These are phyloP conservation scores for Papiliotrema flavescens DNA, from an alignment of 1,284 basidiomycete genomes.

Conservation along the genomic window DNA sequence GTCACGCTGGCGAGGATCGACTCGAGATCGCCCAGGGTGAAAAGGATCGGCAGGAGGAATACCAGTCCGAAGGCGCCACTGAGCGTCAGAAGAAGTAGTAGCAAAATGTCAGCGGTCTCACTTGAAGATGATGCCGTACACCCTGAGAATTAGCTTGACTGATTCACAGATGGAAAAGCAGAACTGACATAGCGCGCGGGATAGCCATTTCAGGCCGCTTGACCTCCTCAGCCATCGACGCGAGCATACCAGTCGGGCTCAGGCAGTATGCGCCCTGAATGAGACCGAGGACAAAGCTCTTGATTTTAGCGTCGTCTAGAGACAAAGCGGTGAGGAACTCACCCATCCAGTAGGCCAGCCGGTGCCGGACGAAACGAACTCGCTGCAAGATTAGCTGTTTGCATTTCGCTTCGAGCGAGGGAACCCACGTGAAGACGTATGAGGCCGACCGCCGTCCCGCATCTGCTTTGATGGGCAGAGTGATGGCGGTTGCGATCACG, in stretches of 20 bases:
- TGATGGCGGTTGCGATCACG: constrained; percentile 46
- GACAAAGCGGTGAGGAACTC: constrained; percentile 4
- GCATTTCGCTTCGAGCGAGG: not conserved
- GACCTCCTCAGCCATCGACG: constrained; percentile 47
- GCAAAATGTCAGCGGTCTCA: constrained; percentile 9
- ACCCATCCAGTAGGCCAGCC: constrained; percentile 41
- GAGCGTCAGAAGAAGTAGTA: not conserved
- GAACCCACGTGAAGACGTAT: constrained; percentile 26
- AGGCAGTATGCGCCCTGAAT: constrained; percentile 40
- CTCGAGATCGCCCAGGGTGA: constrained; percentile 48
- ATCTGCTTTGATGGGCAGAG: constrained; percentile 44
- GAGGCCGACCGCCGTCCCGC: constrained; percentile 34
- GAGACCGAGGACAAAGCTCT: constrained; percentile 41
- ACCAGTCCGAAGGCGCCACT: constrained; percentile 33
- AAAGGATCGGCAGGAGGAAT: constrained; percentile 49
- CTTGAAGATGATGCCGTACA: constrained; percentile 26
- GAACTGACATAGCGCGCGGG: constrained; percentile 43
- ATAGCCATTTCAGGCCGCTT: constrained; percentile 41
- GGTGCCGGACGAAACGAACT: constrained; percentile 44
- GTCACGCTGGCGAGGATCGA: constrained; percentile 43
- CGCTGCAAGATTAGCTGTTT: constrained; percentile 12
- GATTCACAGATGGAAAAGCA: constrained; percentile 13
- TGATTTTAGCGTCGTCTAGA: not conserved
- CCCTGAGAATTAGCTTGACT: constrained; percentile 16
- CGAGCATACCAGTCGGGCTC: constrained; percentile 42